Percentiles rank a stretch among this genome's conserved stretches.
Conservation (phyloP, 306 rosid genomes). For the Purshia tridentata region DNA sequence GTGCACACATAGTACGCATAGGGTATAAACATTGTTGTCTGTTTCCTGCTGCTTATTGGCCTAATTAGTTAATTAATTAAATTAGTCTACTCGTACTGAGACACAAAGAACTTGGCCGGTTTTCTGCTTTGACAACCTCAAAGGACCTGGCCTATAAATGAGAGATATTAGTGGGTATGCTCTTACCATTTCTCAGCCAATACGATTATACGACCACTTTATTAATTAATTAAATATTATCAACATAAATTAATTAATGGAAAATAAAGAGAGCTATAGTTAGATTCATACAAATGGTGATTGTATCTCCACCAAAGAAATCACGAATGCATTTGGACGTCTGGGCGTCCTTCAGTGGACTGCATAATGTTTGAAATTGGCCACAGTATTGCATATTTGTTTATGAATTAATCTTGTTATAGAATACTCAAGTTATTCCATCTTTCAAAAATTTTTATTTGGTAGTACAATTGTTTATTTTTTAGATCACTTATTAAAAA, state of each 20-base stretch:
- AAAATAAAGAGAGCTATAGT: background rate
- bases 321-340: conserved; percentile 14
- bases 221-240: background rate
- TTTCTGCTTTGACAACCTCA: background rate
- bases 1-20: too few relatives aligned
- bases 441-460: too few relatives aligned
- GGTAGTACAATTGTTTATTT: too few relatives aligned
- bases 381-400: background rate
- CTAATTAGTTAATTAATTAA: background rate
- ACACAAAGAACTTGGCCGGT: background rate
- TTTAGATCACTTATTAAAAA: too few relatives aligned
- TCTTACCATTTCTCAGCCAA: background rate
- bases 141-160: background rate
- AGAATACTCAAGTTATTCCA: background rate
- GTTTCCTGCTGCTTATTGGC: background rate
- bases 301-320: background rate
- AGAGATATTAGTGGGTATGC: background rate
- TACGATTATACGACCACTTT: background rate
- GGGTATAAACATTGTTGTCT: background rate
- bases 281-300: background rate
- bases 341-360: background rate
- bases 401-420: background rate
- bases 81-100: background rate
- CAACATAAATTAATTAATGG: background rate
- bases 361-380: background rate